A percentile compares a stretch with the other conserved stretches of the same genome.
These are phyloP conservation scores for Oryza meridionalis DNA, from an alignment of 176 grass and related monocot genomes.

Conservation along the genomic window DNA sequence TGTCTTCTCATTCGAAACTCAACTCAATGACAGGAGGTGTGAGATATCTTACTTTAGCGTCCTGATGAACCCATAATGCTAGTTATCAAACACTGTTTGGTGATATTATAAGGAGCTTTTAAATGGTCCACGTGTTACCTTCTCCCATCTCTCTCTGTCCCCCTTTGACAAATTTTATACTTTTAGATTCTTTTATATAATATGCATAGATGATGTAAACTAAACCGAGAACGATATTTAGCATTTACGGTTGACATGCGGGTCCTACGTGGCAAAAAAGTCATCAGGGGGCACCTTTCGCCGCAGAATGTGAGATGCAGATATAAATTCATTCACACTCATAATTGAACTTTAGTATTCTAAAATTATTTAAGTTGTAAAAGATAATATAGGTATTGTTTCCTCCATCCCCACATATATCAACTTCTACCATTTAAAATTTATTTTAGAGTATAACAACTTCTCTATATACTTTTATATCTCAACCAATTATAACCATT, in stretches of 20 bases:
- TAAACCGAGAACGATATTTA: not conserved
- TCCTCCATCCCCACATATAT: no score
- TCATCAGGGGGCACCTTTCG: not conserved
- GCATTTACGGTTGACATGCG: not conserved
- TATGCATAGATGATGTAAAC: not conserved
- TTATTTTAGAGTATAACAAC: no score
- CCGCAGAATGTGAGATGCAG: not conserved
- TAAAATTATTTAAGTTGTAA: not conserved
- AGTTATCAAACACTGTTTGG: not conserved
- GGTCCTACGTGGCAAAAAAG: not conserved
- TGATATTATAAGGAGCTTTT: not conserved
- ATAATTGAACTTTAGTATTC: not conserved
- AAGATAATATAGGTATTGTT: not conserved
- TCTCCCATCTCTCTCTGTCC: not conserved
- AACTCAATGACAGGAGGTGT: slow-evolving; percentile 29
- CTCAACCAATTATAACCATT: no score
- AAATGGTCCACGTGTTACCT: slow-evolving; percentile 34
- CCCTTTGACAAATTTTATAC: not conserved
- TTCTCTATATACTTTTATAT: no score
- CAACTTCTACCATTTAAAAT: no score
- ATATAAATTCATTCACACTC: not conserved
- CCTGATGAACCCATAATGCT: slow-evolving; percentile 44
- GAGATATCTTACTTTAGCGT: slow-evolving; percentile 42
- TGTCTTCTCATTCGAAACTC: slow-evolving; percentile 37
- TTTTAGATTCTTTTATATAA: not conserved